Percentiles rank a stretch among this genome's conserved stretches.
Conservation (phyloP, 2,329 filamentous ascomycete genomes). For the Coniochaeta sp. region DNA sequence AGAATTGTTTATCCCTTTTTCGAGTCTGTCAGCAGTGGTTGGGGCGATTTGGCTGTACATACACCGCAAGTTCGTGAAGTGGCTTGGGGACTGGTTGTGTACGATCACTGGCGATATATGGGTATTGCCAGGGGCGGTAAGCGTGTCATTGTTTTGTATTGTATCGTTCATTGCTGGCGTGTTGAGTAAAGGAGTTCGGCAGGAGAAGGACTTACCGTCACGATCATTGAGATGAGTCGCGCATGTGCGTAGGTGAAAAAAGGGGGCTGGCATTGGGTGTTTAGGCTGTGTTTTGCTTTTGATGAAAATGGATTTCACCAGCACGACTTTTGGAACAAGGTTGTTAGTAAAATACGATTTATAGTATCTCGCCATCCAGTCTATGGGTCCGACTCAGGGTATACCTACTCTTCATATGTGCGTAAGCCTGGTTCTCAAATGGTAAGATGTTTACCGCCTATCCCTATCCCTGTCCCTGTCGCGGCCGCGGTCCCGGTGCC, state of each 20-base stretch:
- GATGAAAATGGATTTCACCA: neutral
- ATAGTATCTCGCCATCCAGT: neutral
- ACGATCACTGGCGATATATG: neutral
- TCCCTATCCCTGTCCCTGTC: neutral
- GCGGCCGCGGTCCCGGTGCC: slow-evolving; percentile 3
- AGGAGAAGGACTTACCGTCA: neutral
- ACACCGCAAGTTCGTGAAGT: neutral
- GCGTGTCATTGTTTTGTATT: neutral
- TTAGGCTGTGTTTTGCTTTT: neutral
- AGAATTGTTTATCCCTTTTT: neutral
- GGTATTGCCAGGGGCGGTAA: neutral
- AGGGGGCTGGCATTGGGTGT: neutral
- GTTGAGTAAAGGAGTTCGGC: neutral
- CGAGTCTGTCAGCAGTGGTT: neutral
- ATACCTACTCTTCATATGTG: neutral
- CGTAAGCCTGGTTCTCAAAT: too few species aligned
- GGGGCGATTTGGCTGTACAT: neutral
- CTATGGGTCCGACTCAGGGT: neutral
- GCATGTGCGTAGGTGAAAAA: neutral
- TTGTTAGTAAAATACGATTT: neutral
- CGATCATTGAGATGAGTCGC: neutral
- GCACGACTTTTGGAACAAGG: neutral
- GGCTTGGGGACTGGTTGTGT: neutral
- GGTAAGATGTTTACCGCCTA: neutral
- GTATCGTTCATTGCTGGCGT: neutral